phyloP scores from a whole-genome alignment of 305 asterid species.

The Lippia alba region DNA sequence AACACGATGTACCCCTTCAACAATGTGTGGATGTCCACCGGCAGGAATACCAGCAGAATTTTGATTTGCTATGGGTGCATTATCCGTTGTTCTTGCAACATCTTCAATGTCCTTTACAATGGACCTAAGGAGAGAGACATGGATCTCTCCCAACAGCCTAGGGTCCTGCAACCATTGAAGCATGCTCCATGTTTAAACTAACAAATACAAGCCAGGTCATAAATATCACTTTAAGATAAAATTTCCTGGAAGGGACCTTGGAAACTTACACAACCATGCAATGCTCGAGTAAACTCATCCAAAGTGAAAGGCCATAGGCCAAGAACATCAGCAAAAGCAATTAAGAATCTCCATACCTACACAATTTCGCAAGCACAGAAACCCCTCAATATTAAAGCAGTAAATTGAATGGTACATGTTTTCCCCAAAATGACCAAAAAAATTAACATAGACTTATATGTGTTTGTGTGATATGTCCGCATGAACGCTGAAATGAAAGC shows the following conservation, averaged over 20 bases:
- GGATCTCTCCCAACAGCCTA: conserved; percentile 85
- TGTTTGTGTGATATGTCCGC: not conserved
- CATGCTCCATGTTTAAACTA: conserved; percentile 20
- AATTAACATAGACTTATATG: not conserved
- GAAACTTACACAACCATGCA: conserved; percentile 80
- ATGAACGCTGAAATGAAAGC: not conserved
- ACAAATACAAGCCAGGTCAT: conserved; percentile 25
- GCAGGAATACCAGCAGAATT: conserved; percentile 55
- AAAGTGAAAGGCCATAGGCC: conserved; percentile 95
- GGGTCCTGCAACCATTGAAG: conserved; percentile 61
- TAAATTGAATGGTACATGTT: not conserved
- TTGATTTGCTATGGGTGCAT: conserved; percentile 56
- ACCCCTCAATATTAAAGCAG: conserved; percentile 25
- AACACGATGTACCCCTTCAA: conserved; percentile 75
- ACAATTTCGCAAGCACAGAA: conserved; percentile 27
- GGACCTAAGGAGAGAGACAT: conserved; percentile 73
- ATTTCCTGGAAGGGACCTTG: conserved; percentile 21
- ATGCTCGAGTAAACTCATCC: conserved; percentile 85
- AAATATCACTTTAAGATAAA: conserved; percentile 4
- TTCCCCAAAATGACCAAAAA: conserved; percentile 13
- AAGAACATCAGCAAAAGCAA: conserved; percentile 87
- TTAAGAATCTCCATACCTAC: conserved; percentile 93
- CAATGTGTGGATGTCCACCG: conserved; percentile 83
- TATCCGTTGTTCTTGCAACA: conserved; percentile 69
- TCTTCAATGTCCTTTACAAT: conserved; percentile 87